Evolutionary conservation across 352 stramenopile genomes (phyloP).

Genomic region (Globisporangium megalacanthum): DNA sequence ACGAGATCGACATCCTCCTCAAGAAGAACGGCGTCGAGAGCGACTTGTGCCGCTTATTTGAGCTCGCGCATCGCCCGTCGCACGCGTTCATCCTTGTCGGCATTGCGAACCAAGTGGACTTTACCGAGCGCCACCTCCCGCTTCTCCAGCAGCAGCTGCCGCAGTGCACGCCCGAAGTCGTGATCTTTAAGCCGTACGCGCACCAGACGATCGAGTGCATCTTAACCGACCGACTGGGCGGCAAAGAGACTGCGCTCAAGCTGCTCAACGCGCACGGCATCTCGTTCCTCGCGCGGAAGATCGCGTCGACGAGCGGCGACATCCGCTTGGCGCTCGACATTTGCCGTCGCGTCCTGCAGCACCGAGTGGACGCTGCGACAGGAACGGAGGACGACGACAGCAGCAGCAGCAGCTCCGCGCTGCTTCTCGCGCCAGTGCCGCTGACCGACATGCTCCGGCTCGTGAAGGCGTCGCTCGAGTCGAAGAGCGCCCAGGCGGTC

Average conservation of each 20-base stretch:
- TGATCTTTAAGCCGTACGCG: constrained; percentile 79
- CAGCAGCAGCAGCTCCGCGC: not conserved
- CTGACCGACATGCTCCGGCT: constrained; percentile 69
- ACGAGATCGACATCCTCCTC: constrained; percentile 76
- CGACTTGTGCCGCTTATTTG: constrained; percentile 73
- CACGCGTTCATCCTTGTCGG: constrained; percentile 74
- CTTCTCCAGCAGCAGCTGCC: constrained; percentile 49
- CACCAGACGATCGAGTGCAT: constrained; percentile 78
- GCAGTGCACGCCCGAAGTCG: constrained; percentile 44
- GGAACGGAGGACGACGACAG: constrained; percentile 6
- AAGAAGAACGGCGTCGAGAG: constrained; percentile 62
- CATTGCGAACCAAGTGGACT: constrained; percentile 83
- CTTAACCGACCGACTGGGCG: constrained; percentile 59
- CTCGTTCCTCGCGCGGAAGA: constrained; percentile 74
- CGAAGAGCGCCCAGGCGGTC: constrained; percentile 48
- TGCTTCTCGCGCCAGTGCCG: constrained; percentile 27
- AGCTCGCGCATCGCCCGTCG: constrained; percentile 51
- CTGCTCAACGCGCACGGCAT: constrained; percentile 69
- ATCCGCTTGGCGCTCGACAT: constrained; percentile 73
- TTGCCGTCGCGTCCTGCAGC: constrained; percentile 59
- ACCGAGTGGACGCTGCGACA: constrained; percentile 19
- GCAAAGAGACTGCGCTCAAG: constrained; percentile 27
- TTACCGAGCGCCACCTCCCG: constrained; percentile 73
- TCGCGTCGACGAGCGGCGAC: constrained; percentile 70
- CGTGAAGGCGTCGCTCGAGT: constrained; percentile 69